Evolutionary conservation across 164 flowering plant genomes (phyloP).

Genomic region (Platanus orientalis): DNA sequence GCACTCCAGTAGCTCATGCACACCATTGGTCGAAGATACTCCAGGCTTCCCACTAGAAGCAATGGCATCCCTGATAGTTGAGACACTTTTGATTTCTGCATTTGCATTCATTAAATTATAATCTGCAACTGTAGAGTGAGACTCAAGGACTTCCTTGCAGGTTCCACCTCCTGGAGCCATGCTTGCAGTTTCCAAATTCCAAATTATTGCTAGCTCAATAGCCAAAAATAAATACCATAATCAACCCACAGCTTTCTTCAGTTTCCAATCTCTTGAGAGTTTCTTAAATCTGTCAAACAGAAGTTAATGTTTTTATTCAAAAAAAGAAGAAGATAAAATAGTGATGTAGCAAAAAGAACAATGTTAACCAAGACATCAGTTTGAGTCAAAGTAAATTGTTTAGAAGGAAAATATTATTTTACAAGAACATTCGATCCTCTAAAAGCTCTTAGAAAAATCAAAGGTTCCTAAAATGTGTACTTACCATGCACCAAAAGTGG

Average conservation of each 20-base stretch:
- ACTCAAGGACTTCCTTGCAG: slow-evolving; percentile 50
- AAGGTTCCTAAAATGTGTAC: no score
- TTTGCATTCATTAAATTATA: slow-evolving; percentile 32
- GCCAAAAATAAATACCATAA: background rate
- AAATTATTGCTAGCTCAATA: background rate
- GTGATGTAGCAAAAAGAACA: no score
- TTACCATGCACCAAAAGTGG: no score
- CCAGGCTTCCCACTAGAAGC: slow-evolving; percentile 38
- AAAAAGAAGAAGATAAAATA: no score
- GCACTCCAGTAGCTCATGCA: slow-evolving; percentile 71
- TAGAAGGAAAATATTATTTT: no score
- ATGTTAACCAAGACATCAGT: no score
- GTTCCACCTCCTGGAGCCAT: slow-evolving; percentile 64
- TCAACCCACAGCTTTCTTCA: slow-evolving; percentile 3
- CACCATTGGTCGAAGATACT: slow-evolving; percentile 47
- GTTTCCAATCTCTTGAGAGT: background rate
- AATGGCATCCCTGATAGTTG: slow-evolving; percentile 21
- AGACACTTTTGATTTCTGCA: slow-evolving; percentile 21
- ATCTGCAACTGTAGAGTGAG: slow-evolving; percentile 29
- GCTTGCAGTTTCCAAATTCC: slow-evolving; percentile 3
- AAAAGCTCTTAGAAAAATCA: no score
- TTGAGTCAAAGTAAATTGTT: no score
- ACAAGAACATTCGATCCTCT: no score
- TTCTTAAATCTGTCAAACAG: slow-evolving; percentile 14
- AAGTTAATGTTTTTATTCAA: no score